Percentiles rank a stretch among this genome's conserved stretches.
phyloP scores from a whole-genome alignment of 2,329 filamentous ascomycete species.

The Diaporthe sp. region DNA sequence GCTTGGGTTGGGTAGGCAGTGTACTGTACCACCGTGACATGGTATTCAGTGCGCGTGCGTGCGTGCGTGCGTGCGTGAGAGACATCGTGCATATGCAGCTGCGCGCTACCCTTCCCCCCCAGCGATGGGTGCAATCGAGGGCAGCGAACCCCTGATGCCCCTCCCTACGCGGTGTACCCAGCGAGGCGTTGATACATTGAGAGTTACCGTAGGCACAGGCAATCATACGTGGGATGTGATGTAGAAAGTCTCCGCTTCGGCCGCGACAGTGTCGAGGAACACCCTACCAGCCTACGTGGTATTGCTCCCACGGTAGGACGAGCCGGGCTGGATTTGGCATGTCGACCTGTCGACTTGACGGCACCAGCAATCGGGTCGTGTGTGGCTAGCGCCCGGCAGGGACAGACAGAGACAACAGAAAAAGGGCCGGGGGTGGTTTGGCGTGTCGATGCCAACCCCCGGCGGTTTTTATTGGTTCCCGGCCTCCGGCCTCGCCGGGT shows the following conservation, averaged over 20 bases:
- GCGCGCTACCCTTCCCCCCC: constrained; percentile 6
- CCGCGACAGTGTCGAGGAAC: constrained; percentile 28
- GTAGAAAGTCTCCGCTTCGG: constrained; percentile 17
- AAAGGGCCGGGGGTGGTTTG: constrained; percentile 1
- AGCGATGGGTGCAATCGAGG: constrained; percentile 4
- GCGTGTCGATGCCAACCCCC: constrained; percentile 4
- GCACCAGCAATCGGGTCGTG: constrained; percentile 18
- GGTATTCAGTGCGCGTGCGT: constrained; percentile 9
- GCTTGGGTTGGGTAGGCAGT: background rate
- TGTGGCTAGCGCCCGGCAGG: constrained; percentile 10
- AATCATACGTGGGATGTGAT: constrained; percentile 33
- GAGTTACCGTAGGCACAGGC: constrained; percentile 28
- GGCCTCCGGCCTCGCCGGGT: constrained; percentile 10
- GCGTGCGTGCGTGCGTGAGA: constrained; percentile 25
- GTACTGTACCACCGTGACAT: constrained; percentile 17
- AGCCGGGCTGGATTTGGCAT: constrained; percentile 19
- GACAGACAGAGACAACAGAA: constrained; percentile 15
- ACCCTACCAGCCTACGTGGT: constrained; percentile 10
- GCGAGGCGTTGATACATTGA: constrained; percentile 9
- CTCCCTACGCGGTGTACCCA: constrained; percentile 12
- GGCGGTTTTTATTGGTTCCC: constrained; percentile 19
- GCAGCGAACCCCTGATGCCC: constrained; percentile 10
- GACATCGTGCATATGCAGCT: constrained; percentile 32
- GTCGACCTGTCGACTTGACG: constrained; percentile 1
- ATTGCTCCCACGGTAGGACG: constrained; percentile 26